Conservation (phyloP, 2,329 filamentous ascomycete genomes). For the Emergomyces pasteurianus region DNA sequence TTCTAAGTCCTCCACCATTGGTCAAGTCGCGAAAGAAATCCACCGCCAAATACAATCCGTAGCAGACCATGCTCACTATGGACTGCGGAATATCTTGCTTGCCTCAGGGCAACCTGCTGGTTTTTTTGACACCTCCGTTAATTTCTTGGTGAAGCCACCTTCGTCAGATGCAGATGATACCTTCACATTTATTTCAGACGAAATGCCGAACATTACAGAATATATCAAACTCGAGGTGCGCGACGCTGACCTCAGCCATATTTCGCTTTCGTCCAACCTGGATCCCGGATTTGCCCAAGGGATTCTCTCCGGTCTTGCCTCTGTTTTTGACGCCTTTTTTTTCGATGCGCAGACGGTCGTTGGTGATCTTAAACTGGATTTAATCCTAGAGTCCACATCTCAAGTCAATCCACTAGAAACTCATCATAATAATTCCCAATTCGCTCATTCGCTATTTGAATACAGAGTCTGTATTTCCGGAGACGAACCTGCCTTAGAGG, state of each 20-base stretch:
- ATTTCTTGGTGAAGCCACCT: background rate
- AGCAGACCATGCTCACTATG: background rate
- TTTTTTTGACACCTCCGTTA: background rate
- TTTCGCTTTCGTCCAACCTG: background rate
- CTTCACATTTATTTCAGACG: background rate
- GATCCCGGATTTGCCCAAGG: background rate
- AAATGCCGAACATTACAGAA: background rate
- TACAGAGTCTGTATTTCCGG: background rate
- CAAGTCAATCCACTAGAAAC: background rate
- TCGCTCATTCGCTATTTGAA: background rate
- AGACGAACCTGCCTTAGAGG: background rate
- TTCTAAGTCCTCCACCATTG: slow-evolving; percentile 11
- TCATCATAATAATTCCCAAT: background rate
- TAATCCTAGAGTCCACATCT: background rate
- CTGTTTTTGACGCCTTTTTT: background rate
- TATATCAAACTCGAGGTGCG: background rate
- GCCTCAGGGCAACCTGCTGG: background rate
- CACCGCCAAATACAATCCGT: background rate
- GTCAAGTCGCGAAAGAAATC: background rate
- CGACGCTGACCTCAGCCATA: background rate
- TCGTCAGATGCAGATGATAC: background rate
- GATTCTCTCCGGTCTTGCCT: background rate
- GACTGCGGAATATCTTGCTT: background rate
- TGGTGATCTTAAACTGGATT: background rate
- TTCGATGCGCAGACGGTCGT: background rate